Conservation (phyloP, 257 asterid species). For the Prunella vulgaris region DNA sequence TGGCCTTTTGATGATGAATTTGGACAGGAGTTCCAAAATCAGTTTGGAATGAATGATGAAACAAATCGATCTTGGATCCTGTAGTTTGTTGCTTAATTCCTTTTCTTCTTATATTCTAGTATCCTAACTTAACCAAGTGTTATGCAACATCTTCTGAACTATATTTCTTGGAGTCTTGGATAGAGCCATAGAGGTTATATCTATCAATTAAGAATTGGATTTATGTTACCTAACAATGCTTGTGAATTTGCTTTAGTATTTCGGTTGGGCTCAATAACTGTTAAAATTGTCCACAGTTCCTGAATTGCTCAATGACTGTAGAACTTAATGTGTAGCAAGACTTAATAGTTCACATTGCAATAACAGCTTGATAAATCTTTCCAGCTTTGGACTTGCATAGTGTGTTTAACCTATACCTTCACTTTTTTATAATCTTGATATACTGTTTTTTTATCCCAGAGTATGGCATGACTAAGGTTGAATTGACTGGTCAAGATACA, state of each 20-base stretch:
- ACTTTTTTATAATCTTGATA: background rate
- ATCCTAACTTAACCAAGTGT: too few relatives aligned
- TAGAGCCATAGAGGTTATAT: too few relatives aligned
- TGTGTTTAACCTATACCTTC: background rate
- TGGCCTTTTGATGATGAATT: background rate
- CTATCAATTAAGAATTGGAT: background rate
- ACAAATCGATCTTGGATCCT: background rate
- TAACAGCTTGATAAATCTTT: constrained; percentile 3
- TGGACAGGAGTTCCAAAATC: background rate
- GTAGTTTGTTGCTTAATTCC: too few relatives aligned
- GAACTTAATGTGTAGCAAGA: background rate
- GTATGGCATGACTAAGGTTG: constrained; percentile 5
- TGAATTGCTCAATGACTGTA: background rate
- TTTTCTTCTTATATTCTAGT: too few relatives aligned
- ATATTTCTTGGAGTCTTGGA: too few relatives aligned
- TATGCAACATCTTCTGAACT: too few relatives aligned
- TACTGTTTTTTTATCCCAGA: constrained; percentile 6
- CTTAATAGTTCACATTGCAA: background rate
- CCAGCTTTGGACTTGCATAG: background rate
- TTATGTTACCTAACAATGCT: background rate
- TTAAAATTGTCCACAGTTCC: background rate
- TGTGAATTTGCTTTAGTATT: background rate
- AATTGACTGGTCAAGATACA: constrained; percentile 15
- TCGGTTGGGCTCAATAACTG: background rate
- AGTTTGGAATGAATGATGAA: background rate